A percentile compares a stretch with the other conserved stretches of the same genome.
Conservation (phyloP, 768 basidiomycete genomes). For the Amanita fuliginea region DNA sequence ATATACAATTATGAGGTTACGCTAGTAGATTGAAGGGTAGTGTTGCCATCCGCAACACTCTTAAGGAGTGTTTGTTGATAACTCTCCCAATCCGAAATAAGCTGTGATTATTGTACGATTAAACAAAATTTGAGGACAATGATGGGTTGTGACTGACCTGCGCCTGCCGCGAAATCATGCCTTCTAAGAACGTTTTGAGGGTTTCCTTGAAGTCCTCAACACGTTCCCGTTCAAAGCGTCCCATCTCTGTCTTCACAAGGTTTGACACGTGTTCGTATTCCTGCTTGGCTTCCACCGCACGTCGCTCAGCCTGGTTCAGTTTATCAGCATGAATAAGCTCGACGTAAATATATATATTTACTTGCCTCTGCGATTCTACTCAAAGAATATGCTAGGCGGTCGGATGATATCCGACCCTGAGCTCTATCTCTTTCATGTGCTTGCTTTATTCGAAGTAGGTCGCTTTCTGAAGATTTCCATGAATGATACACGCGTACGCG, state of each 20-base stretch:
- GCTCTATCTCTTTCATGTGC: constrained; percentile 74
- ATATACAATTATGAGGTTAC: not conserved
- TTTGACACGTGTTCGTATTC: constrained; percentile 88
- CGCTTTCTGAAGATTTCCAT: constrained; percentile 75
- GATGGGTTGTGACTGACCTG: constrained; percentile 32
- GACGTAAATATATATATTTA: constrained; percentile 17
- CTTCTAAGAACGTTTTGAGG: constrained; percentile 75
- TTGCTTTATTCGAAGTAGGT: constrained; percentile 60
- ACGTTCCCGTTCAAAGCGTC: constrained; percentile 86
- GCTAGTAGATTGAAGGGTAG: constrained; percentile 7
- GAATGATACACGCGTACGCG: constrained; percentile 73
- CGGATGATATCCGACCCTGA: constrained; percentile 61
- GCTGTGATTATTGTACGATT: constrained; percentile 25
- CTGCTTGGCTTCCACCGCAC: constrained; percentile 68
- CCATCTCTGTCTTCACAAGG: constrained; percentile 81
- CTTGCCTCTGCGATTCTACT: constrained; percentile 76
- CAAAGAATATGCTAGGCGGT: constrained; percentile 64
- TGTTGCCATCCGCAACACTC: constrained; percentile 14
- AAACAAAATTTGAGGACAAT: not conserved
- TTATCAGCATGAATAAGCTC: not conserved
- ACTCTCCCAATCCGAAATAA: constrained; percentile 71
- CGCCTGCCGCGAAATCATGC: constrained; percentile 79
- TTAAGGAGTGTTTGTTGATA: constrained; percentile 63
- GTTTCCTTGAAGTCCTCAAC: constrained; percentile 87
- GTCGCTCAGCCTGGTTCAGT: constrained; percentile 62